These are phyloP conservation scores for Conticribra weissflogii DNA, from an alignment of 108 stramenopile species.

Conservation along the genomic window DNA sequence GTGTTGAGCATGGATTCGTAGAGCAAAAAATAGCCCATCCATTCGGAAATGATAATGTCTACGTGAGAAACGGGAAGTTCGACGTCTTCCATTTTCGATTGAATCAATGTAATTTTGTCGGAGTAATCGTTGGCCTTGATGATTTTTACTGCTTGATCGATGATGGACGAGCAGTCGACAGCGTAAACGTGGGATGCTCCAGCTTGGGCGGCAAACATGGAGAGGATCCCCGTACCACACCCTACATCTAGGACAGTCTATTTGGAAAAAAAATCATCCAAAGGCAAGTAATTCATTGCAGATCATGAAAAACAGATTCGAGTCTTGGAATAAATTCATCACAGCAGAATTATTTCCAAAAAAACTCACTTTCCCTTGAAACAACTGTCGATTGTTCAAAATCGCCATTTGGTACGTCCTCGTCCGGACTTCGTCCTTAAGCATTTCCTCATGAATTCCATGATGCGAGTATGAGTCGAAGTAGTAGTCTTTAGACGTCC, in stretches of 20 bases:
- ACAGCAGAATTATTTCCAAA: too few relatives aligned
- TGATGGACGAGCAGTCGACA: slow-evolving; percentile 92
- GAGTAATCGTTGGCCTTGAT: slow-evolving; percentile 82
- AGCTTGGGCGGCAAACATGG: slow-evolving; percentile 91
- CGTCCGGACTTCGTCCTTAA: slow-evolving; percentile 94
- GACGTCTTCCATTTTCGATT: slow-evolving; percentile 94
- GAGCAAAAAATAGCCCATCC: slow-evolving; percentile 98
- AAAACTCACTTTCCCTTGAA: slow-evolving; percentile 65
- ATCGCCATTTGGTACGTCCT: slow-evolving; percentile 89
- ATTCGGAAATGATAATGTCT: slow-evolving; percentile 97
- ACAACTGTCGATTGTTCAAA: slow-evolving; percentile 77
- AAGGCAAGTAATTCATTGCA: too few relatives aligned
- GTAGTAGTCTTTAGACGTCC: slow-evolving; percentile 89
- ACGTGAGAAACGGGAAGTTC: slow-evolving; percentile 83
- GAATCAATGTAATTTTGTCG: slow-evolving; percentile 83
- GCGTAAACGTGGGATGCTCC: slow-evolving; percentile 94
- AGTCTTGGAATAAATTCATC: too few relatives aligned
- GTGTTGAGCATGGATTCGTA: slow-evolving; percentile 99
- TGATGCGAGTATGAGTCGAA: slow-evolving; percentile 96
- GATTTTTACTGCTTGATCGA: slow-evolving; percentile 82
- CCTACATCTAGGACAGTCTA: slow-evolving; percentile 94
- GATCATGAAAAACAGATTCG: too few relatives aligned
- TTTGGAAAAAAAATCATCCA: too few relatives aligned
- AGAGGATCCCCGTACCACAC: slow-evolving; percentile 93
- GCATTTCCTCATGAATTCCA: slow-evolving; percentile 98